Evolutionary conservation across 345 rosid species (phyloP).

Genomic region (Erysimum cheiranthoides): DNA sequence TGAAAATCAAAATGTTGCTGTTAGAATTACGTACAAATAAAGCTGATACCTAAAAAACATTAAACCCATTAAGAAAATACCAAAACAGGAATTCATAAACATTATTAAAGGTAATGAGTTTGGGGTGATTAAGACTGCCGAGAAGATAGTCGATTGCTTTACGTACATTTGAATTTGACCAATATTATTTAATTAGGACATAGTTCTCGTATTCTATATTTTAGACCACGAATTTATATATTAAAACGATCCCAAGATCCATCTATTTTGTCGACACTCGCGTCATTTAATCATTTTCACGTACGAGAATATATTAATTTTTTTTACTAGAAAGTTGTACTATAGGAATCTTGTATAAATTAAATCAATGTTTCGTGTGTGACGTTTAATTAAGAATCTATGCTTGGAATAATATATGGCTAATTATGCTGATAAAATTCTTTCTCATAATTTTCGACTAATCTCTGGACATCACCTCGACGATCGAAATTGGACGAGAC

Average conservation of each 20-base stretch:
- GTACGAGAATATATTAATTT: neutral
- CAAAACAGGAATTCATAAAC: neutral
- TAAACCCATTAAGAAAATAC: slow-evolving; percentile 15
- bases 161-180: too few relatives aligned
- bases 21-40: neutral
- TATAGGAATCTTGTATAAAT: neutral
- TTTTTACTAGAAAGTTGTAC: neutral
- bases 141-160: too few relatives aligned
- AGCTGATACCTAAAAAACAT: neutral
- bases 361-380: slow-evolving; percentile 12
- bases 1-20: neutral
- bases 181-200: slow-evolving; percentile 19
- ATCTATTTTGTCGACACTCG: slow-evolving; percentile 8
- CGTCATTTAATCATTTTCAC: slow-evolving; percentile 6
- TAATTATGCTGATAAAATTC: neutral
- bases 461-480: neutral
- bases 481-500: neutral
- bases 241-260: neutral
- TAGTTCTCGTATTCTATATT: neutral
- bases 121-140: too few relatives aligned
- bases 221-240: neutral
- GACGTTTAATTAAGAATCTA: slow-evolving; percentile 29
- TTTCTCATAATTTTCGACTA: neutral
- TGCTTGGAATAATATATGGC: too few relatives aligned
- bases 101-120: slow-evolving; percentile 2